A percentile compares a stretch with the other conserved stretches of the same genome.
Evolutionary conservation across 225 moss, liverwort and hornwort species (phyloP).

Genomic region (Asterella californica): DNA sequence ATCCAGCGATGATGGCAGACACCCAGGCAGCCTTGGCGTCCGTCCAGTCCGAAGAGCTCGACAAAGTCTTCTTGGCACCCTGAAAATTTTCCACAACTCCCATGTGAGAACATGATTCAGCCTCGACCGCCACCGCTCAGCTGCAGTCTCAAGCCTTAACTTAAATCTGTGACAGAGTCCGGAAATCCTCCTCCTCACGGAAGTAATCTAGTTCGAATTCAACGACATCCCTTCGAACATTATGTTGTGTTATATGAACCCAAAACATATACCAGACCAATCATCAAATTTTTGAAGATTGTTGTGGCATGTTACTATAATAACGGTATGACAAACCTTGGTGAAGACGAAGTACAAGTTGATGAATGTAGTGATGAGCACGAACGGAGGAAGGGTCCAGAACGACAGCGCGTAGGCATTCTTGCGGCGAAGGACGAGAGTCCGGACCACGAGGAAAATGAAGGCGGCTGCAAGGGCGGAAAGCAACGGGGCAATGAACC

Average conservation of each 20-base stretch:
- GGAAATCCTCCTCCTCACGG: not conserved
- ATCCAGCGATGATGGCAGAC: slow-evolving; percentile 32
- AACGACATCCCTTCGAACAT: not conserved
- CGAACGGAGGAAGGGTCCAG: slow-evolving; percentile 35
- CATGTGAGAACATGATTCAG: no score
- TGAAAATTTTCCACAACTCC: slow-evolving; percentile 19
- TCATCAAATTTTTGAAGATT: not conserved
- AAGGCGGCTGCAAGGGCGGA: slow-evolving; percentile 32
- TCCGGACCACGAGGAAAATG: slow-evolving; percentile 40
- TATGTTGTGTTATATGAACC: not conserved
- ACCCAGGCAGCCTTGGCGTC: slow-evolving; percentile 59
- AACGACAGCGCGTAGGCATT: slow-evolving; percentile 43
- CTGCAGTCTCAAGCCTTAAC: no score
- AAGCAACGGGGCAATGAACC: slow-evolving; percentile 62
- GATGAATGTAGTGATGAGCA: slow-evolving; percentile 52
- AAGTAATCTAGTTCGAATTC: not conserved
- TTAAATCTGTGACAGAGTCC: no score
- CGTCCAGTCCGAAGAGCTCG: slow-evolving; percentile 37
- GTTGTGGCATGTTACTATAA: not conserved
- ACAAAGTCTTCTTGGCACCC: slow-evolving; percentile 52
- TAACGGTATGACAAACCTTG: slow-evolving; percentile 26
- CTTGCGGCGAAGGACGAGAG: slow-evolving; percentile 48
- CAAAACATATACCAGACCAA: not conserved
- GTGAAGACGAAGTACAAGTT: slow-evolving; percentile 77
- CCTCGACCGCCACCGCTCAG: no score